Evolutionary conservation across 2,329 filamentous ascomycete species (phyloP).

Genomic region (Penicillium sp.): DNA sequence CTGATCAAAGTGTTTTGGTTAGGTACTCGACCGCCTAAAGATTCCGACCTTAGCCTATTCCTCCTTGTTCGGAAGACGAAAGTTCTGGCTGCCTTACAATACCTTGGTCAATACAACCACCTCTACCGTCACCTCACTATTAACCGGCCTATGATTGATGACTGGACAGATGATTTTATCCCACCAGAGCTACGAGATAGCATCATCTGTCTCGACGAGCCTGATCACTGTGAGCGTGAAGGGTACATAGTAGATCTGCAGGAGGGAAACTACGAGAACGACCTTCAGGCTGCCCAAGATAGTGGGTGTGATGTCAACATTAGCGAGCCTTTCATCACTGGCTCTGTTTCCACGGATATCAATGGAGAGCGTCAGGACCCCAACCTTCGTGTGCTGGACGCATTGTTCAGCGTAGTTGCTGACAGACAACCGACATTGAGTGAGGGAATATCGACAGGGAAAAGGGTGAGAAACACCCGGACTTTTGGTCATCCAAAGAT

Average conservation of each 20-base stretch:
- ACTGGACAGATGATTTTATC: not conserved
- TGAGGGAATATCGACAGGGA: no score
- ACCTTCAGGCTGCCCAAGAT: not conserved
- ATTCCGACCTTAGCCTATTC: not conserved
- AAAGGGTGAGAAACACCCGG: no score
- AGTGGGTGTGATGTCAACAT: not conserved
- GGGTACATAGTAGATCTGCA: not conserved
- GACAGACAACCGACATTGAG: not conserved
- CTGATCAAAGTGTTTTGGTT: not conserved
- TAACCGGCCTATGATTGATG: not conserved
- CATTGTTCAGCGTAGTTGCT: not conserved
- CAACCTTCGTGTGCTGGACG: not conserved
- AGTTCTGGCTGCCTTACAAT: not conserved
- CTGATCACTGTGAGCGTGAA: not conserved
- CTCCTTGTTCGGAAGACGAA: not conserved
- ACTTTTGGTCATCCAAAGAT: no score
- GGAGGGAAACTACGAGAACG: not conserved
- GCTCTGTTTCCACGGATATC: not conserved
- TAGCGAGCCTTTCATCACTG: not conserved
- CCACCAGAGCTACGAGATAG: not conserved
- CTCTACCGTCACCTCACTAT: not conserved
- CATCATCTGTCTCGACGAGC: not conserved
- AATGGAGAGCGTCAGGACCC: not conserved
- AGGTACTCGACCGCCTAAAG: not conserved
- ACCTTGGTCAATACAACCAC: not conserved